phyloP scores from a whole-genome alignment of 2,329 filamentous ascomycete genomes.

The Verticillium dahliae region DNA sequence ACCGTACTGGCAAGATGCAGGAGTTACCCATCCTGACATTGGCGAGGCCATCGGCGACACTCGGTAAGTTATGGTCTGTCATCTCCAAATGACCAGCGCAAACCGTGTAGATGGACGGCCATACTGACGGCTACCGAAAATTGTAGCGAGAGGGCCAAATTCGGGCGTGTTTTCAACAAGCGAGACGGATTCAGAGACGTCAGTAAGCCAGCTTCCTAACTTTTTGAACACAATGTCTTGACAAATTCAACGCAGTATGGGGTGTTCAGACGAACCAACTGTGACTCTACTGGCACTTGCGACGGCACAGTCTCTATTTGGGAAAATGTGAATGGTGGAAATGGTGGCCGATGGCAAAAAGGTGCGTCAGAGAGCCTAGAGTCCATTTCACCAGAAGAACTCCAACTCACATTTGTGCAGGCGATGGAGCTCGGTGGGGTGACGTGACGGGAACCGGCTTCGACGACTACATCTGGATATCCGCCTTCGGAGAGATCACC shows the following conservation, averaged over 20 bases:
- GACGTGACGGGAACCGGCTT: conserved; percentile 11
- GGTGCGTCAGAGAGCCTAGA: background rate
- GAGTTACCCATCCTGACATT: conserved; percentile 12
- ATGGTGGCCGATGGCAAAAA: conserved; percentile 9
- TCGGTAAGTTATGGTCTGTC: background rate
- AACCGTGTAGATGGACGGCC: too few species aligned
- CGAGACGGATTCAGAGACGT: background rate
- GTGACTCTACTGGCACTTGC: background rate
- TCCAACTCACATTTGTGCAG: background rate
- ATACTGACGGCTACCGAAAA: too few species aligned
- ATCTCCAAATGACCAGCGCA: too few species aligned
- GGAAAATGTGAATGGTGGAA: conserved; percentile 10
- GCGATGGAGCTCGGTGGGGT: conserved; percentile 7
- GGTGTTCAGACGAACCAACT: background rate
- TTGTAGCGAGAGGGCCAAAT: background rate
- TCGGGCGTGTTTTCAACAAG: conserved; percentile 6
- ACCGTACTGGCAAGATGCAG: conserved; percentile 16
- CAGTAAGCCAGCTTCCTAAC: background rate
- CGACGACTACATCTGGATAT: conserved; percentile 15
- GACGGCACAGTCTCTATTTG: conserved; percentile 1
- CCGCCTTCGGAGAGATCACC: background rate
- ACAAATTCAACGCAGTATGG: background rate
- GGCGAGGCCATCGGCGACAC: background rate
- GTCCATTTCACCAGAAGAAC: too few species aligned
- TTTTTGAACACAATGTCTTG: background rate